Base-by-base conservation (phyloP, 106 monocot species). In the Allium cepa region DNA sequence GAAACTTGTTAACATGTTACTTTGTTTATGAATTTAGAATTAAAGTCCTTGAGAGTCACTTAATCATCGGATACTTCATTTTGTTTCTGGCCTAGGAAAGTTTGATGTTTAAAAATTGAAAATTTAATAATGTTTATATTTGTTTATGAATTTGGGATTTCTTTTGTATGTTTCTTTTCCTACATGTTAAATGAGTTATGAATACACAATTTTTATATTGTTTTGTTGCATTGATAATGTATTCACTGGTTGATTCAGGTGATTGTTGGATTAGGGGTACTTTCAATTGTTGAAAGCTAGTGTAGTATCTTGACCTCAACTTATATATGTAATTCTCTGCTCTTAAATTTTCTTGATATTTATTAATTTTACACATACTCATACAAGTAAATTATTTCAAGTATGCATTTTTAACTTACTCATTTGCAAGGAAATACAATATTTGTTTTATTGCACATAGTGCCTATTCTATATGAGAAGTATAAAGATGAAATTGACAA, bases 251-350 rank as follows among this genome's bases (percentile, higher is more conserved):
- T 5, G 36, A 36, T 12, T 55, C 69, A 79, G 80, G 80, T 85
- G 27, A 72, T 79, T 77, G 80, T 60, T 47, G 80, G 80, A 4
- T 63, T 85, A 50, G 81, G 85, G 85, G 36, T 79, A 63, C 50
- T 81, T 27, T 85, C 85, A 12, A 22, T 78, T 26, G 45, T 85
- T 26, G 85, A 80, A 1, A 70, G 52, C 53, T 75, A 63, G 55
- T 73, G 71, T 72, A 81, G 76, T 68, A 81, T 85, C 69, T 68
- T 81, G 74, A 75, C 75, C 53, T 52, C 80, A 69, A 78, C 68
- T 69, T 81, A 81, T 55, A 75, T 81, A 16, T 72, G 85, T 85
- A 75, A 66, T 28, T 3, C 26, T 55, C 18, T 59, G 56, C 16
- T 13, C 4, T 56, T 16, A 16, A 12, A 12, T 13, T 9, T 16